Evolutionary conservation across 495 filamentous ascomycete species (phyloP), one percentile per base, ranked within the genome.

Genomic region (Corynascus novoguineensis): DNA sequence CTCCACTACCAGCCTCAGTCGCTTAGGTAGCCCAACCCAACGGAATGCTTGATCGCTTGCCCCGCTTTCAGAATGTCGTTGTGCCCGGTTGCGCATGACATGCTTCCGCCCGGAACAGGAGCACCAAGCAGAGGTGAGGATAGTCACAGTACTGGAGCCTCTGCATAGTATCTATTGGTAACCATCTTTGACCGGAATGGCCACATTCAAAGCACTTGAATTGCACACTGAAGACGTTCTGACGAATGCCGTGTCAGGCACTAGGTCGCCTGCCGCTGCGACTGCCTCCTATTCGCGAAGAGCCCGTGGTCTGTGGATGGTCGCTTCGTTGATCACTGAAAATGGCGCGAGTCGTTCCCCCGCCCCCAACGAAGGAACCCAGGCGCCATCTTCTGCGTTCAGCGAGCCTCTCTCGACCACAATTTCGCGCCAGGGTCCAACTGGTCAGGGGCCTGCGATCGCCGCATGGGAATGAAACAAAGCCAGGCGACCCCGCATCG

Each of bases 401-500:
- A 35, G 52, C 29, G 22, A 34, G n/a, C 22, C 22, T 37, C 42
- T 24, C 24, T 48, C 37, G 21, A 40, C 29, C 32, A 38, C 48
- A 46, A 46, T 40, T 10, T 48, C 48, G 21, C 12, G 56, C 22
- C 41, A 49, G 57, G 34, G 50, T 49, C 42, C 40, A 44, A 59
- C 50, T 59, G 57, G 57, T 41, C 21, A 27, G 31, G 17, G 19
- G 50, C 57, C 57, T 50, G 42, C 57, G 50, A 49, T 59, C 44
- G 12, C 7, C 31, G 17, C 41, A 48, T 38, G 31, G 32, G 35
- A 48, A 42, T 59, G 57, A 53, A 59, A 48, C 57, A 22, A n/a
- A 41, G 50, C 50, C 41, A 49, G 32, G 34, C 28, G 55, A 59
- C 57, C 57, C 57, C 57, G 57, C 57, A 59, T 59, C 42, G 14